Conservation (phyloP, 345 rosid species). For the Trapa incisa region DNA sequence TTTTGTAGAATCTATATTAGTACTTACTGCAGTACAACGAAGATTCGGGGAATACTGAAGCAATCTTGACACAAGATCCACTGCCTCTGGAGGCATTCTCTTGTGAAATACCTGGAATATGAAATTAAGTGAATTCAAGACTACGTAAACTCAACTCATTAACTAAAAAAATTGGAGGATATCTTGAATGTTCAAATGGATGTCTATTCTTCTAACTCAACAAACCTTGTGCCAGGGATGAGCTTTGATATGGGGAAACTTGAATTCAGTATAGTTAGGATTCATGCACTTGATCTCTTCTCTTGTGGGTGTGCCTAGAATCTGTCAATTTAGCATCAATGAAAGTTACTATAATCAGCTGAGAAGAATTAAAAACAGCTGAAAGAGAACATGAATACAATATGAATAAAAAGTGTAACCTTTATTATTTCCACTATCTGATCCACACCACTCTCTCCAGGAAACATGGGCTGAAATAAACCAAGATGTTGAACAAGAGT, state of each 20-base stretch:
- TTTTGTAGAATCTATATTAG: too few relatives aligned
- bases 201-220: slow-evolving; percentile 3
- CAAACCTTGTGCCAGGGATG: slow-evolving; percentile 98
- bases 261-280: slow-evolving; percentile 88
- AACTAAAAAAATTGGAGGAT: background rate
- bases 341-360: too few relatives aligned
- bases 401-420: slow-evolving; percentile 28
- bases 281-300: slow-evolving; percentile 99
- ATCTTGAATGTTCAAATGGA: background rate
- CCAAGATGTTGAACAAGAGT: slow-evolving; percentile 1
- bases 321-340: slow-evolving; percentile 25
- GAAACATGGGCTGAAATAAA: slow-evolving; percentile 69
- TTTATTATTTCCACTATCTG: slow-evolving; percentile 97
- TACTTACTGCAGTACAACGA: slow-evolving; percentile 78
- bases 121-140: background rate
- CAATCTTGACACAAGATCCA: slow-evolving; percentile 88
- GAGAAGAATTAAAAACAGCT: too few relatives aligned
- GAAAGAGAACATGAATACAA: background rate
- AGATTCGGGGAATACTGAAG: slow-evolving; percentile 94
- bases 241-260: slow-evolving; percentile 96
- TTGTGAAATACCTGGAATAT: slow-evolving; percentile 66
- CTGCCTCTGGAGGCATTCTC: slow-evolving; percentile 96
- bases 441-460: slow-evolving; percentile 95
- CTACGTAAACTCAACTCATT: background rate
- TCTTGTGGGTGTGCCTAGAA: slow-evolving; percentile 93